Evolutionary conservation across 768 basidiomycete species (phyloP), one percentile per base, ranked within the genome.

Genomic region (Dentipellis sp.): DNA sequence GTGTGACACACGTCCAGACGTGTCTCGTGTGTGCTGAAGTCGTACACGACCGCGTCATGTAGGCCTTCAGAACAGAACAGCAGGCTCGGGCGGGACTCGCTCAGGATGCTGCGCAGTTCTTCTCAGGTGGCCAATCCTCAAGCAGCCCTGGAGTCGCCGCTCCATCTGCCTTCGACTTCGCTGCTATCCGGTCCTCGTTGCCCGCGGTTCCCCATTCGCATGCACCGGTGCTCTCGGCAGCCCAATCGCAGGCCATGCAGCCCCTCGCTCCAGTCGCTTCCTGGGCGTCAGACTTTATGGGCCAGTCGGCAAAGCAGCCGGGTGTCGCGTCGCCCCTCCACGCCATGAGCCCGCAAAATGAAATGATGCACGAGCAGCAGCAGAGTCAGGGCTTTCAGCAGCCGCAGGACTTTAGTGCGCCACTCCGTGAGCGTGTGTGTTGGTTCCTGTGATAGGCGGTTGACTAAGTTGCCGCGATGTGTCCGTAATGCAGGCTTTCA

Each of bases 21-120:
- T 29, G 29, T 29, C 29, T 29, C 16, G 40, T 35, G 16, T 51
- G 11, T n/a, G 37, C n/a, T 29, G 19, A 52, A 2, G 14, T 56
- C 19, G 10, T n/a, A n/a, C 3, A 47, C 39, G 29, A 42, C 50
- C 50, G 34, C 53, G 45, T 21, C 38, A 17, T 35, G 47, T 51
- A 62, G 53, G 17, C 55, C n/a, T 59, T 60, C 53, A 50, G 50
- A 38, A 50, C 57, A 1, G n/a, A 57, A 19, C 61, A 59, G 10
- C 53, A 68, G 23, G 68, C 70, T 39, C 59, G 72, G 37, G 67
- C 71, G 34, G 73, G 72, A 40, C 68, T 78, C 53, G 78, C 79
- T 58, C 78, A 83, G 67, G 88, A 90, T 64, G 87, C 84, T 4
- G 75, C 83, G 14, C 79, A 73, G 42, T 91, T 92, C 74, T 89